Evolutionary conservation across 1,284 basidiomycete genomes (phyloP).

Genomic region (Pseudozyma hubeiensis): DNA sequence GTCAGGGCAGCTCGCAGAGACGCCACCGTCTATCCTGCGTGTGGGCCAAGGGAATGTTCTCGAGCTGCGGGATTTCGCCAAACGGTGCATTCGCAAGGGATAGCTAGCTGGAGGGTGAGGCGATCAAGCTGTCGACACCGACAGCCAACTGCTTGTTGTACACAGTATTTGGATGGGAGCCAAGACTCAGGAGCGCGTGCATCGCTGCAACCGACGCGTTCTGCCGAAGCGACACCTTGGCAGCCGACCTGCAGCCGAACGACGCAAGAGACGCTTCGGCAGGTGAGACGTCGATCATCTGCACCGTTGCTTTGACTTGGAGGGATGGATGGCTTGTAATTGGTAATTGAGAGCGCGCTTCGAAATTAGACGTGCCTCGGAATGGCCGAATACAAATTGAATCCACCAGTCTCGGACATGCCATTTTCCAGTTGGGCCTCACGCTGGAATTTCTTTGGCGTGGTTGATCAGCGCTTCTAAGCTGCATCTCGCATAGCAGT

Average conservation of each 20-base stretch:
- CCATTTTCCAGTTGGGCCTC: background rate
- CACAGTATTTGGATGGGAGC: background rate
- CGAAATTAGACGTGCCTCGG: slow-evolving; percentile 9
- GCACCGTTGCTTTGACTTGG: background rate
- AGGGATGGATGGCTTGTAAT: background rate
- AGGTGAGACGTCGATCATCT: slow-evolving; percentile 12
- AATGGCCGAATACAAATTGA: background rate
- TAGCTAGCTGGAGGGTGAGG: no score
- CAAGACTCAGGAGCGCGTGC: slow-evolving; percentile 11
- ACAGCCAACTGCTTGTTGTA: no score
- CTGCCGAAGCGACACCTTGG: slow-evolving; percentile 8
- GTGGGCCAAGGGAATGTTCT: no score
- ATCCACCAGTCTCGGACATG: slow-evolving; percentile 6
- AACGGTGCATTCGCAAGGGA: no score
- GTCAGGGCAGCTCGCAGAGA: no score
- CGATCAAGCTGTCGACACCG: no score
- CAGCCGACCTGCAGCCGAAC: slow-evolving; percentile 38
- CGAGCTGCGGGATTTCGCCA: no score
- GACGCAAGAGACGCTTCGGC: slow-evolving; percentile 11
- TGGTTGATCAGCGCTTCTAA: slow-evolving; percentile 27
- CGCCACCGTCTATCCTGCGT: no score
- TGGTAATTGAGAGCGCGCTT: background rate
- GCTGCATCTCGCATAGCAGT: slow-evolving; percentile 39
- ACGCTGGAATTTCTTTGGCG: slow-evolving; percentile 1
- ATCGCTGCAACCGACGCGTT: slow-evolving; percentile 17